Base-by-base conservation (phyloP, 2,329 filamentous ascomycete species). In the Colletotrichum paranaense region DNA sequence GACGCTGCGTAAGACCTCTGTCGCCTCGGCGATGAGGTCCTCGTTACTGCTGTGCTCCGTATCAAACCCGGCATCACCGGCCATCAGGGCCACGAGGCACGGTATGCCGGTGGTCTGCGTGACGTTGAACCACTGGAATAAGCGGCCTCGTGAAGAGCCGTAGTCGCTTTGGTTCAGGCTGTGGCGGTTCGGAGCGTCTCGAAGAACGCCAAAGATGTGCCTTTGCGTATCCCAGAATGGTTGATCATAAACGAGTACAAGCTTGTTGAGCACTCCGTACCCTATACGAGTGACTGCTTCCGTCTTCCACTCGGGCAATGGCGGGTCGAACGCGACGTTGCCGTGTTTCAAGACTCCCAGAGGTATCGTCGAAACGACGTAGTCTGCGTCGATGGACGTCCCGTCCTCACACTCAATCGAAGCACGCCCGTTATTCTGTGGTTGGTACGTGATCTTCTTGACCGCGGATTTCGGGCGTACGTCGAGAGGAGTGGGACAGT, bases 61-160 rank as follows among this genome's bases (percentile, higher is more conserved):
- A 75, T 97, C 93, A 77, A 95, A 94, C 19, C 95, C 97, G 24
- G 97, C 94, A 77, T 98, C 94, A 26, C 97, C 97, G 62, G 96
- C 96, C 96, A 99, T 98, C 32, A 99, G 88, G 9, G 95, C 97
- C 74, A 98, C 91, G 28, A 98, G 88, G 64, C 95, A 95, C 1
- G 94, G 97, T 46, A 97, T 86, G 1, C 97, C 97, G 58, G 94
- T 95, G 3, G 94, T 97, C 77, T 95, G 94, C 73, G 95, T 93
- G 67, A 95, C 95, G 78, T 99, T 98, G 90, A 98, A 98, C 90
- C 98, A 98, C 77, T 99, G 91, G 79, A 98, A 99, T 83, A 98
- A 98, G 28, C 95, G 92, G n/a, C 96, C 96, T 66, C 96, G 91
- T 74, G 91, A 92, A 4, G 89, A 86, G 5, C 91, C 87, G 79